Conservation (phyloP, 169 alveolate genomes). For the Neospora caninum region DNA sequence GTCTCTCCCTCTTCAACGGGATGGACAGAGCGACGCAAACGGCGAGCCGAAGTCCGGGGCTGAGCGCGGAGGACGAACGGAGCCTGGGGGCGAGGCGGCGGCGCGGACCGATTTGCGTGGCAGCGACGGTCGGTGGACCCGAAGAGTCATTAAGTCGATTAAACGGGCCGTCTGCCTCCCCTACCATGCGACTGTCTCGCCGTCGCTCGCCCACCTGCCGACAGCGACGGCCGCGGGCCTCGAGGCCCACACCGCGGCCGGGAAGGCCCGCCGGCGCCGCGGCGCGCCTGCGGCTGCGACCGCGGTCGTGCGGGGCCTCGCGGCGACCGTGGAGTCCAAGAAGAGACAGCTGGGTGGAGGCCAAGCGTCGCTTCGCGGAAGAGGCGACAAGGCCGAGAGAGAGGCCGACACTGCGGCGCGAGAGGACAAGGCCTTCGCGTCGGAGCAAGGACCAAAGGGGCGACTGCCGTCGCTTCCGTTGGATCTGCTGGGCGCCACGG, state of each 20-base stretch:
- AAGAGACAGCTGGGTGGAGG: background rate
- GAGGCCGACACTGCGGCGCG: background rate
- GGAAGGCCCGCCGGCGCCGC: no score
- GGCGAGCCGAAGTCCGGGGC: background rate
- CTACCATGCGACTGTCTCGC: background rate
- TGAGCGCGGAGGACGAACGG: background rate
- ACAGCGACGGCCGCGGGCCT: conserved; percentile 1
- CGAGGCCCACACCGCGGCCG: conserved; percentile 6
- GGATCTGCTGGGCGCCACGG: background rate
- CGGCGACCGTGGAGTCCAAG: conserved; percentile 12
- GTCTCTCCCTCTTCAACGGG: background rate
- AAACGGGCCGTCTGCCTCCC: conserved; percentile 27
- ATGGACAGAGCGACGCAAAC: background rate
- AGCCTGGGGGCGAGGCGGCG: background rate
- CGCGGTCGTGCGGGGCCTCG: conserved; percentile 37
- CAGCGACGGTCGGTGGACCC: background rate
- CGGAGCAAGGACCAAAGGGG: background rate
- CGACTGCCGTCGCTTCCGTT: background rate
- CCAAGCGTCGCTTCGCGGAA: background rate
- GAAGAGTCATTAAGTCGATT: background rate
- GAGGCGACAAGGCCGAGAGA: background rate
- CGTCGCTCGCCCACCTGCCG: background rate
- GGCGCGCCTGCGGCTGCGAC: background rate
- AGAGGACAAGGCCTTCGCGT: background rate
- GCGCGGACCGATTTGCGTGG: background rate